Evolutionary conservation across 352 stramenopile genomes (phyloP), one percentile per base, ranked within the genome.

Genomic region (Globisporangium cylindrosporum): DNA sequence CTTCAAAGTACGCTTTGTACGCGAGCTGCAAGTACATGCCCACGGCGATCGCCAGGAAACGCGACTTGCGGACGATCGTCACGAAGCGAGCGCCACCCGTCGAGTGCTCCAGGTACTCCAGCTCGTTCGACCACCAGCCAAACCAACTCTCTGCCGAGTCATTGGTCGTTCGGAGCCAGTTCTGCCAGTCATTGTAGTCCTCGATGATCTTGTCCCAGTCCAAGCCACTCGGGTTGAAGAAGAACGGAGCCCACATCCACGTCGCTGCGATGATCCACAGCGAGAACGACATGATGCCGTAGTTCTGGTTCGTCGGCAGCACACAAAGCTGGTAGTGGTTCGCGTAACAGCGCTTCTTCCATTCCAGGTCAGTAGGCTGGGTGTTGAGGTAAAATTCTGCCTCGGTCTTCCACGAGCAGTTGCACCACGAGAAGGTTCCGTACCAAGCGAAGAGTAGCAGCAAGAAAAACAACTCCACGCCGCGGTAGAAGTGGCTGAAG

Each of bases 401-500:
- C 68, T 96, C 88, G 25, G 84, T 71, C 59, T 72, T 76, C 88
- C 88, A 96, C 48, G 85, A 92, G 70, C 88, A 96, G 68, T 94
- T 94, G 71, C 88, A 96, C 86, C 86, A 94, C 58, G 84, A 98
- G 41, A 99, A 94, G 22, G 98, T 95, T n/a, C 98, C 89, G 38
- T 97, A 98, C 22, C 84, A 89, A 56, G 82, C 82, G 62, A 94
- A 96, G 55, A 94, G 70, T 2, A 96, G 60, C 53, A 94, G 71
- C 51, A 96, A 61, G 62, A 94, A 94, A 1, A 93, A 22, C 63
- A 99, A 77, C 76, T 99, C 97, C 9, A 99, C 93, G 34, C 95
- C 97, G 68, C 98, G 91, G 76, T 99, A 99, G 59, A 99, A 95
- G 81, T 99, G 97, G 66, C 91, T 98, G 57, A 97, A 94, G 12